A percentile compares a stretch with the other conserved stretches of the same genome.
Conservation (phyloP, 768 basidiomycete species). For the Leccinum longicurvipes region DNA sequence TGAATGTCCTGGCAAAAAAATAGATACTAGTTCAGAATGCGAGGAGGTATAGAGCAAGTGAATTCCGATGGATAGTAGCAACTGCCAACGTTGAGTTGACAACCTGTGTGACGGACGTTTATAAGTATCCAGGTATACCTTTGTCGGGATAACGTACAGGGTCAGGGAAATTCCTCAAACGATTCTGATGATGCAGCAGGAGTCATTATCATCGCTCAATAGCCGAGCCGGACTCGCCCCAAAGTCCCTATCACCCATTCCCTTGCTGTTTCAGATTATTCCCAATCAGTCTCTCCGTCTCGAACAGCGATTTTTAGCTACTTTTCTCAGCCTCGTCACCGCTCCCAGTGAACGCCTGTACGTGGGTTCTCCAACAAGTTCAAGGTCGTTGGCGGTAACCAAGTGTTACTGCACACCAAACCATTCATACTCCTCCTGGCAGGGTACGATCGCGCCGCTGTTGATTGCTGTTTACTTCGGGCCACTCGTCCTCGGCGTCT, state of each 20-base stretch:
- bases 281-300: no score
- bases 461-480: constrained; percentile 22
- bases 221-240: neutral
- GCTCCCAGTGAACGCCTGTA: neutral
- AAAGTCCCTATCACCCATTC: neutral
- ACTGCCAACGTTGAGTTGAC: neutral
- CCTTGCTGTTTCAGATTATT: neutral
- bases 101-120: neutral
- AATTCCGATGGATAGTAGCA: neutral
- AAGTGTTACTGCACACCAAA: no score
- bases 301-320: neutral
- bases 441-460: constrained; percentile 10
- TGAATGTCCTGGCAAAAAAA: neutral
- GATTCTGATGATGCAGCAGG: neutral
- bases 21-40: neutral
- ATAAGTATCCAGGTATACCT: neutral
- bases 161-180: neutral
- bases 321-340: constrained; percentile 5
- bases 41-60: neutral
- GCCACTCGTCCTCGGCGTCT: neutral
- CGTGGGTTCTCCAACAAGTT: neutral
- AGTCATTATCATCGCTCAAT: neutral
- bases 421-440: neutral
- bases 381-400: neutral
- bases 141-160: constrained; percentile 4